Evolutionary conservation across 192 early-diverging fungal genomes (phyloP).

Genomic region (Piromyces sp.): DNA sequence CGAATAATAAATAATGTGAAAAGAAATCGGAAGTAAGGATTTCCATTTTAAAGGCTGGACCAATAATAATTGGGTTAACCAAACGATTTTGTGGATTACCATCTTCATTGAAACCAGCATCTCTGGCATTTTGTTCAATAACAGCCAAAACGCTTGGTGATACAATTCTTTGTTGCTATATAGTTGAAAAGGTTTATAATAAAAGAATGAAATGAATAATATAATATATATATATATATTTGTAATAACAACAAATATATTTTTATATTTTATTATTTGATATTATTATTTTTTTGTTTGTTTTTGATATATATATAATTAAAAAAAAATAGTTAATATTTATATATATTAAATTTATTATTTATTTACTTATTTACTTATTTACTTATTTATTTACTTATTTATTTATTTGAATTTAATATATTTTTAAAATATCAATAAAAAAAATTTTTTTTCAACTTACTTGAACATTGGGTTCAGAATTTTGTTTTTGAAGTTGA

Average conservation of each 20-base stretch:
- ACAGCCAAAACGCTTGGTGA: neutral
- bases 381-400: no score
- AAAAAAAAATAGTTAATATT: no score
- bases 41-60: slow-evolving; percentile 14
- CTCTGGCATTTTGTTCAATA: neutral
- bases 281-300: no score
- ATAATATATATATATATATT: no score
- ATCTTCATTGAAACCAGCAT: neutral
- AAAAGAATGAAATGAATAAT: no score
- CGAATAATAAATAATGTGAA: slow-evolving; percentile 26
- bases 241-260: no score
- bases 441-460: neutral
- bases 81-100: slow-evolving; percentile 2
- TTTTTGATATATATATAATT: no score
- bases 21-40: slow-evolving; percentile 26
- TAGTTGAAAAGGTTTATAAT: no score
- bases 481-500: neutral
- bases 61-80: slow-evolving; percentile 8
- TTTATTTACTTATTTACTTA: no score
- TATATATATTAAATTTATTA: no score
- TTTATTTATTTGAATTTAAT: no score
- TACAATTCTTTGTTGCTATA: neutral
- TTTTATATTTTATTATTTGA: no score
- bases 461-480: neutral
- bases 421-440: neutral